Evolutionary conservation across 1,139 yeast genomes (phyloP), one percentile per base, ranked within the genome.

Genomic region (Scheffersomyces insectosa): DNA sequence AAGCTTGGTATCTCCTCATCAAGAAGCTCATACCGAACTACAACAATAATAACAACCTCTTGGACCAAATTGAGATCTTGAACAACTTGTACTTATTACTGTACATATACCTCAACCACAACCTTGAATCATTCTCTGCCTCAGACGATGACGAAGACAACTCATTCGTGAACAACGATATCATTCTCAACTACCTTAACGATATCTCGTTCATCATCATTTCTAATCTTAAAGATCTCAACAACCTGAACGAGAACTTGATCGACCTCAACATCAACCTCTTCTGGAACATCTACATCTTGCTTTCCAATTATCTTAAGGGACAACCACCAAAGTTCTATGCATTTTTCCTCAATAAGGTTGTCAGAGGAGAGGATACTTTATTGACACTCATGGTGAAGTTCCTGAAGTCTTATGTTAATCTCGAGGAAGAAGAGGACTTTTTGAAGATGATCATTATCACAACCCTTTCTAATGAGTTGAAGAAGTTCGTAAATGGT

Each of bases 271-370:
- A 55, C 40, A 48, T 56, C 49, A 44, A 59, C 13, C 62, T 73
- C 44, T 72, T 74, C 48, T 75, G 79, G 79, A 64, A 69, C 43
- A 72, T 75, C 23, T 75, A 74, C 50, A 60, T 68, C 4, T 47
- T 74, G 14, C 56, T 75, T 15, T 72, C 79, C 6, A 65, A 63
- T 28, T 70, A 70, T 47, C 61, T 68, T 29, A 62, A 64, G 46
- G 55, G 60, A 40, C 60, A 59, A 2, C 75, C 76, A 3, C 77
- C 78, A 7, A 70, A 72, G 35, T 59, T 70, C 36, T 75, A 69
- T 47, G 52, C 58, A 12, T 59, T 65, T 38, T 62, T 75, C 25
- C 54, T 72, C 37, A 56, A 65, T 45, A 62, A 69, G 43, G 15
- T 20, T 14, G 34, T 31, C 23, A 31, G 20, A 8, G 34, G 23